These are phyloP conservation scores for Porphyrellus sp. DNA, from an alignment of 1,284 basidiomycete genomes.

Conservation along the genomic window DNA sequence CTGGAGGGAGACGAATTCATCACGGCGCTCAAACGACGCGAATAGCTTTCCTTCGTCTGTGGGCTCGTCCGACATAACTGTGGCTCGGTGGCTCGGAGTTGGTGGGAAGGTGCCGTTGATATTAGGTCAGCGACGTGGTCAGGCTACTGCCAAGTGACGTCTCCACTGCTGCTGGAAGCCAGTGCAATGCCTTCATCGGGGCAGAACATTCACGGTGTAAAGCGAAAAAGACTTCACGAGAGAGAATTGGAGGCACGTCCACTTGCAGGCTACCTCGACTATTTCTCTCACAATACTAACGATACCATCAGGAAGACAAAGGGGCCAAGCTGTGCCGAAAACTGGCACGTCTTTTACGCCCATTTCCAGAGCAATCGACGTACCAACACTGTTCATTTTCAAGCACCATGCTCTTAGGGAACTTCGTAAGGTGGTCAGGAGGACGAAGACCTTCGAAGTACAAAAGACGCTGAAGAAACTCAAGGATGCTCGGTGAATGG, in stretches of 20 bases:
- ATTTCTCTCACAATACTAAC: slow-evolving; percentile 6
- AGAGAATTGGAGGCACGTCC: slow-evolving; percentile 17
- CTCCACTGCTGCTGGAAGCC: too few relatives aligned
- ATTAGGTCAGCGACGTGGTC: slow-evolving; percentile 26
- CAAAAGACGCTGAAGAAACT: slow-evolving; percentile 83
- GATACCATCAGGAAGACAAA: slow-evolving; percentile 13
- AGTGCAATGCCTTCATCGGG: slow-evolving; percentile 13
- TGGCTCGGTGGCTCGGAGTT: neutral
- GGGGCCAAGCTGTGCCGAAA: slow-evolving; percentile 31
- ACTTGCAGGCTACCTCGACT: neutral
- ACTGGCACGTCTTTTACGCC: slow-evolving; percentile 40
- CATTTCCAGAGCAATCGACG: slow-evolving; percentile 6
- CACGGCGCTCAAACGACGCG: slow-evolving; percentile 58
- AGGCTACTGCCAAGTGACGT: too few relatives aligned
- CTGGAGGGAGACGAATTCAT: slow-evolving; percentile 58
- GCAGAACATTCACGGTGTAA: slow-evolving; percentile 10
- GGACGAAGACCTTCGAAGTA: slow-evolving; percentile 78
- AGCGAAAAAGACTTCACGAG: slow-evolving; percentile 21
- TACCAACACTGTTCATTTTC: slow-evolving; percentile 15
- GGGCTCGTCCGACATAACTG: slow-evolving; percentile 37
- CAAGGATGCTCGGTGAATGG: slow-evolving; percentile 62
- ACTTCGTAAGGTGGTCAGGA: slow-evolving; percentile 72
- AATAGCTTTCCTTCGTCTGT: slow-evolving; percentile 43
- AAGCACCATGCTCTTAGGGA: slow-evolving; percentile 72
- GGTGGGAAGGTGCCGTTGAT: neutral